These are phyloP conservation scores for Leishmania turanica DNA, from an alignment of 208 protist species.

Conservation along the genomic window DNA sequence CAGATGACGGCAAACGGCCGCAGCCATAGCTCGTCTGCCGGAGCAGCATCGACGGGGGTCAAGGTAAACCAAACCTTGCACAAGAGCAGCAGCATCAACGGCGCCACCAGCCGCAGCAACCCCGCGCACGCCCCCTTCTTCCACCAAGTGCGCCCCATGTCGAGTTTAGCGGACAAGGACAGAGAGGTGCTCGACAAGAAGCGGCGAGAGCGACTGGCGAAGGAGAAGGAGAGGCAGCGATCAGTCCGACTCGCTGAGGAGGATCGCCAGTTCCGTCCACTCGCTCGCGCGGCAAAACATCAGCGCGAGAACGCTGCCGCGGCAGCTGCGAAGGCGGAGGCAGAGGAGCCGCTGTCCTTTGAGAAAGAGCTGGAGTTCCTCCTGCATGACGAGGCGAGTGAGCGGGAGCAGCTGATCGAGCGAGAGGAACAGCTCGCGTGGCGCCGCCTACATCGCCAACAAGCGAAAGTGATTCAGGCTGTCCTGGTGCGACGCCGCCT, in stretches of 20 bases:
- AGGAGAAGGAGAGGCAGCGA: slow-evolving; percentile 32
- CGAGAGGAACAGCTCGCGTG: slow-evolving; percentile 58
- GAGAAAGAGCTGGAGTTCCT: slow-evolving; percentile 20
- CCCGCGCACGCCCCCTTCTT: not conserved
- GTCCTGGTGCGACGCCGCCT: slow-evolving; percentile 17
- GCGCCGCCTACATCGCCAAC: slow-evolving; percentile 44
- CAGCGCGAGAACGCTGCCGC: slow-evolving; percentile 17
- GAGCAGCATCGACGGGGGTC: not conserved
- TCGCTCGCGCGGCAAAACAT: slow-evolving; percentile 15
- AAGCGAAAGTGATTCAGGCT: slow-evolving; percentile 7
- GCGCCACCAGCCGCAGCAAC: not conserved
- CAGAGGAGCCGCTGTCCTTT: not conserved
- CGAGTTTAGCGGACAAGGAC: slow-evolving; percentile 18
- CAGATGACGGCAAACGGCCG: not conserved
- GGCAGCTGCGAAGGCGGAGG: not conserved
- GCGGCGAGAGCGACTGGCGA: slow-evolving; percentile 27
- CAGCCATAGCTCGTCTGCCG: not conserved
- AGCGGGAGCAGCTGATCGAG: slow-evolving; percentile 67
- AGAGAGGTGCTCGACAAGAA: slow-evolving; percentile 33
- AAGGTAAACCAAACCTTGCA: not conserved
- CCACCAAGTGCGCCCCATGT: not conserved
- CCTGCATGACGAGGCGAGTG: slow-evolving; percentile 44
- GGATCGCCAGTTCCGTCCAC: slow-evolving; percentile 32
- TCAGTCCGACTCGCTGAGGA: slow-evolving; percentile 29
- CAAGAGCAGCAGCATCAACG: slow-evolving; percentile 6